Evolutionary conservation across 768 basidiomycete genomes (phyloP), one percentile per base, ranked within the genome.

Genomic region (Calvatia gigantea): DNA sequence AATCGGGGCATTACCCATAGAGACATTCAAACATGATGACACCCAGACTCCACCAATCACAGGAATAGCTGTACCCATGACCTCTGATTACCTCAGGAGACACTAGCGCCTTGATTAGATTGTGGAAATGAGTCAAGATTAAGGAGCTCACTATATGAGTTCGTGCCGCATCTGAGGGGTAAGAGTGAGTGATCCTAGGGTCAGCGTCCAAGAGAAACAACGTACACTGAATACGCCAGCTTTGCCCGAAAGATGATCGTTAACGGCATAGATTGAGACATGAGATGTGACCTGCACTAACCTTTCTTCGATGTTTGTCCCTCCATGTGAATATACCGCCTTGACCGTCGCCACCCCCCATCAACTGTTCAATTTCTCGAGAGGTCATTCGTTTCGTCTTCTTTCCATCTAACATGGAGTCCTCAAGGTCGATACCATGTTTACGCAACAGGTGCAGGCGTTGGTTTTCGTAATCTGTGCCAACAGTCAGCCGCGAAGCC

Each of bases 21-120:
- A 97, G 76, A 68, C 91, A 94, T 70, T 98, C 94, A 65, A 88
- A 98, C 86, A 94, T 91, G 68, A 99, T 98, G 52, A 97, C 89
- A 11, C 94, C 95, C 43, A 98, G 81, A 72, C 90, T 93, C 96
- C 96, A 99, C 94, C 94, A 98, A 67, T 98, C 96, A 67, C 94
- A 96, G 32, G 88, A 90, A 72, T 91, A 95, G 35, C 88, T 85
- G 71, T 98, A 98, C 23, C 94, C 95, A 66, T 91, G 89, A 19
- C 90, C 89, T 62, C 90, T 83, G 66, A 94, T 91, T 43, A 93
- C 91, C 69, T 93, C 91, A 39, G 91, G 91, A 7, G 89, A 91
- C 90, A 92, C 91, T 93, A 58, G 54, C 23, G 56, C 60, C 39
- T 60, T 39, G 57, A 46, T 65, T 55, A 66, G 63, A 33, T 58